A percentile compares a stretch with the other conserved stretches of the same genome.
Conservation (phyloP, 2,329 filamentous ascomycete genomes). For the Ophiostoma himal-ulmi region DNA sequence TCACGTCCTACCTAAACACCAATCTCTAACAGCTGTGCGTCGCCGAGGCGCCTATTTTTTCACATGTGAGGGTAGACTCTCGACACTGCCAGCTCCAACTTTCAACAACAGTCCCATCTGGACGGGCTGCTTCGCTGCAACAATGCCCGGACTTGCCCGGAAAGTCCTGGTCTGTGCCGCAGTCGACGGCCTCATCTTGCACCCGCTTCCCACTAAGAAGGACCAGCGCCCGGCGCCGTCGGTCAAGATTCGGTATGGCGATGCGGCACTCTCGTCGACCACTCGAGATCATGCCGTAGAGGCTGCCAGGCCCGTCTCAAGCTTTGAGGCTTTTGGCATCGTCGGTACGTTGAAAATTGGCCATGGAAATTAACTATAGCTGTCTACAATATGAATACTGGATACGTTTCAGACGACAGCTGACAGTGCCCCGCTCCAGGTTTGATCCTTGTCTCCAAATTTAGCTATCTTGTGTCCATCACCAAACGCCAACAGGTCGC, state of each 20-base stretch:
- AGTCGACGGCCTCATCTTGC: slow-evolving; percentile 75
- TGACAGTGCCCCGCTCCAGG: slow-evolving; percentile 47
- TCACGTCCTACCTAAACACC: background rate
- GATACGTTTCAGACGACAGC: background rate
- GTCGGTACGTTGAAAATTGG: slow-evolving; percentile 41
- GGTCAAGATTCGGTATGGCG: slow-evolving; percentile 65
- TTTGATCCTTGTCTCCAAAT: slow-evolving; percentile 72
- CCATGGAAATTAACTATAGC: background rate
- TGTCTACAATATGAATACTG: too few relatives aligned
- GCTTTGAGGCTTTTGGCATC: slow-evolving; percentile 56
- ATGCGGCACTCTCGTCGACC: slow-evolving; percentile 43
- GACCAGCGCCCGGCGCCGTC: slow-evolving; percentile 49
- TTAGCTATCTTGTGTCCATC: slow-evolving; percentile 81
- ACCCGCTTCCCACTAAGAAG: slow-evolving; percentile 60
- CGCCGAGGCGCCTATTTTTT: slow-evolving; percentile 1
- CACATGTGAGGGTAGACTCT: slow-evolving; percentile 12
- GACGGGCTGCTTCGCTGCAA: slow-evolving; percentile 19
- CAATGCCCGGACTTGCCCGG: slow-evolving; percentile 71
- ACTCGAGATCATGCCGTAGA: slow-evolving; percentile 44
- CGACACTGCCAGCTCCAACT: slow-evolving; percentile 12
- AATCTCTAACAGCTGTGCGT: background rate
- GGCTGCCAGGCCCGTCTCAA: slow-evolving; percentile 40
- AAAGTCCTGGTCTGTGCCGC: slow-evolving; percentile 77
- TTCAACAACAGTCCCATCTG: slow-evolving; percentile 16
- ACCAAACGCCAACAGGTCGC: slow-evolving; percentile 83